Conservation (phyloP, 169 alveolate genomes). For the Eimeria praecox region DNA sequence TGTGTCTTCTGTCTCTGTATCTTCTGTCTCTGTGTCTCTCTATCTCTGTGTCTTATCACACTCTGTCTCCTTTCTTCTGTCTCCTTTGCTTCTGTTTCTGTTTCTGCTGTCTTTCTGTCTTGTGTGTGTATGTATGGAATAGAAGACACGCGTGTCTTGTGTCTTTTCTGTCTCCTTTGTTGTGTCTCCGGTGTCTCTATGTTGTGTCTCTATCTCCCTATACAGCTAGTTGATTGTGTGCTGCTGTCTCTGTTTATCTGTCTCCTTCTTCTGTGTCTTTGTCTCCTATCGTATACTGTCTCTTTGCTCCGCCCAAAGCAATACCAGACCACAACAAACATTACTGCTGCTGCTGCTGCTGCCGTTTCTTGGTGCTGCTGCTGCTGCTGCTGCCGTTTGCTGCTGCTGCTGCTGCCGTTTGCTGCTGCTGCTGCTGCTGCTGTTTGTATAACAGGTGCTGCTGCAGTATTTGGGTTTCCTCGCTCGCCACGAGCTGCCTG, state of each 20-base stretch:
- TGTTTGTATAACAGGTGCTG: conserved; percentile 55
- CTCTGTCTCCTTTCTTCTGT: not conserved
- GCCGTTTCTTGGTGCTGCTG: conserved; percentile 39
- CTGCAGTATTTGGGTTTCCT: conserved; percentile 61
- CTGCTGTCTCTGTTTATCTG: not conserved
- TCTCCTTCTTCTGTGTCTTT: not conserved
- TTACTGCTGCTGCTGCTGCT: not conserved
- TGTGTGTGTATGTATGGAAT: not conserved
- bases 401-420: conserved; percentile 39
- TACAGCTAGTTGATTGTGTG: no score
- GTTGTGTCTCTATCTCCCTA: not conserved
- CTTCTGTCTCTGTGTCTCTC: not conserved
- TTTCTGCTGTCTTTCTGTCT: not conserved
- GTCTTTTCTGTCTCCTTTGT: not conserved
- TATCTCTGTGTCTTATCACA: not conserved
- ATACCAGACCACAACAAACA: not conserved
- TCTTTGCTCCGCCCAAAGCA: not conserved
- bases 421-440: conserved; percentile 54
- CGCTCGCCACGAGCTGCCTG: conserved; percentile 66
- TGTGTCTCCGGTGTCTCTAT: not conserved
- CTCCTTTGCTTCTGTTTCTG: not conserved
- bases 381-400: not conserved
- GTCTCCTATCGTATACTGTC: not conserved
- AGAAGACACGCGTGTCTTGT: not conserved
- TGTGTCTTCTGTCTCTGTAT: not conserved